Base-by-base conservation (phyloP, 1,139 yeast species). In the Hemisphaericaspora subhashii region DNA sequence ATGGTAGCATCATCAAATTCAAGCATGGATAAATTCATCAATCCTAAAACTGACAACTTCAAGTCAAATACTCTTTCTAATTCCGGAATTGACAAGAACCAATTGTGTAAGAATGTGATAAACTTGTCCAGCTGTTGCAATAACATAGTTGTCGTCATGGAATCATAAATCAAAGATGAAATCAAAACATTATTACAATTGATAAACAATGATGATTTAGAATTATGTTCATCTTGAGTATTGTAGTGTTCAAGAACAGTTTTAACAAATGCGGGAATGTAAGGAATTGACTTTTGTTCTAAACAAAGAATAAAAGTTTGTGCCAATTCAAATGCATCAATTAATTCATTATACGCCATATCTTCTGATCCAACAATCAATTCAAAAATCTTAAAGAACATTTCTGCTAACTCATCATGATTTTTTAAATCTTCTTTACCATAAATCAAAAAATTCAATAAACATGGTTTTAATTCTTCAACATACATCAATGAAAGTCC, bases 61-160 rank as follows among this genome's bases (percentile, higher is more conserved):
- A 88, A 72, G 61, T 90, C 98, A 52, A 77, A 86, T 3, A 88
- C 95, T 44, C 96, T 70, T n/a, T 74, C 70, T 49, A 85, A 72
- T 31, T 68, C 65, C 3, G 83, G 77, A 38, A 81, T 67, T 58
- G 68, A 43, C 5, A 72, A 66, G 50, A 87, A 76, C 97, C 97
- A 92, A 31, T 72, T 58, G 31, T 72, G 70, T 53, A 90, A 79
- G 53, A 88, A 81, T 3, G 62, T 52, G 17, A 68, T 68, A 8
- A 81, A 60, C 37, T 72, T 67, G 15, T 72, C 64, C 12, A 60
- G 55, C 36, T 72, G 70, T 44, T 74, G 72, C 41, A 92, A 65
- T n/a, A 72, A 58, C 17, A 63, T 59, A 37, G 90, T 56, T 0
- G 94, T 74, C 7, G 66, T 60, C 12, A 60, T 61, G 1, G 89